Base-by-base conservation (phyloP, 192 early-diverging fungal species). In the Entophlyctis helioformis region DNA sequence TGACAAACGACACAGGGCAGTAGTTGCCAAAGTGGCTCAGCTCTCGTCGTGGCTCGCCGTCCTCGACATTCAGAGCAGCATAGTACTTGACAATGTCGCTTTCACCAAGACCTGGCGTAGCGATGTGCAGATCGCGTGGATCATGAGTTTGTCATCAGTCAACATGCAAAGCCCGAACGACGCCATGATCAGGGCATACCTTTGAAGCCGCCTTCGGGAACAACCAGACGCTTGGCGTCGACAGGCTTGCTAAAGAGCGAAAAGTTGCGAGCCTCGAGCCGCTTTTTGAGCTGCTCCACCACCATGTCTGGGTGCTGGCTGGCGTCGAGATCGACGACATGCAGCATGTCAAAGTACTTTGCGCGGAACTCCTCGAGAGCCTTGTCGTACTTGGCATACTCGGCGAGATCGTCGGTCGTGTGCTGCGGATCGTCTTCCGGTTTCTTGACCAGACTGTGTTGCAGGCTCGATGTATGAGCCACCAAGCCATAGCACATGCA, bases 271-370 rank as follows among this genome's bases (percentile, higher is more conserved):
- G 50, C 23, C n/a, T 51, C 37, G 29, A 70, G 35, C 19, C 44
- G 18, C 16, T 59, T 50, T 6, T 59, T 44, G 12, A 59, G 44
- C 15, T 57, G 37, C 13, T 46, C 42, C 11, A 66, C 29, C 2
- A 74, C 25, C 15, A 57, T 46, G 39, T 64, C 64, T 3, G 67
- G 64, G 43, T 66, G 66, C 39, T 64, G 56, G 1, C 62, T 56
- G 2, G 62, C 72, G 48, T 74, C 67, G 16, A 74, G 23, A 2
- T 48, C 53, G 24, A 74, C 50, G 15, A 56, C 49, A 22, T 55
- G 42, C 29, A 62, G 25, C 10, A n/a, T 19, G 28, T 58, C 50
- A 50, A 67, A 67, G 27, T 40, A 51, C 18, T 53, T 43, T n/a
- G 15, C 24, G 12, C 26, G 49, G 19, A 60, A 44, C 19, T 35